phyloP scores from a whole-genome alignment of 495 filamentous ascomycete species.

The Daldinia bambusicola region DNA sequence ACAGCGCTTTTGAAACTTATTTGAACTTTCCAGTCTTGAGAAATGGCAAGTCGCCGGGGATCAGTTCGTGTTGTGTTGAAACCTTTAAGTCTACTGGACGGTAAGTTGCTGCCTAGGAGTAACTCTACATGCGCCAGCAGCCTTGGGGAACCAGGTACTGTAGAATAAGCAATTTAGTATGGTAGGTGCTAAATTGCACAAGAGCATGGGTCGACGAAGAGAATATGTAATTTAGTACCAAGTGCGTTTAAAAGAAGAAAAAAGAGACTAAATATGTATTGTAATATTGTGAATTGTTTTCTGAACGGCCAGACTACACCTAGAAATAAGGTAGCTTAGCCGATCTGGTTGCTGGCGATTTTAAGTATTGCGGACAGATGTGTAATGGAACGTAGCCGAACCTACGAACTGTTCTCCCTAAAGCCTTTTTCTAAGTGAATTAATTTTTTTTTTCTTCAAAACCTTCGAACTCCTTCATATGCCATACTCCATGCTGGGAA shows the following conservation, averaged over 20 bases:
- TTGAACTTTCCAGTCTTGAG: too few species aligned
- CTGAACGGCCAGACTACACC: not conserved
- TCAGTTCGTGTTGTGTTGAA: too few species aligned
- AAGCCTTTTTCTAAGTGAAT: not conserved
- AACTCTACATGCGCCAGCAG: too few species aligned
- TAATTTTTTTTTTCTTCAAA: slow-evolving; percentile 4
- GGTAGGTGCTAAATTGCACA: not conserved
- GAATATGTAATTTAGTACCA: not conserved
- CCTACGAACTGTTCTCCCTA: too few species aligned
- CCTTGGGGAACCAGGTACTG: too few species aligned
- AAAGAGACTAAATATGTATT: not conserved
- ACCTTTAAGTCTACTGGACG: too few species aligned
- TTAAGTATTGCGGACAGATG: not conserved
- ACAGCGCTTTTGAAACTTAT: not conserved
- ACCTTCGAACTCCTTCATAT: not conserved
- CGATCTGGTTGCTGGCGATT: not conserved
- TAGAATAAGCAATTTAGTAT: too few species aligned
- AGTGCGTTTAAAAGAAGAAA: not conserved
- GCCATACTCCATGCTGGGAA: slow-evolving; percentile 15
- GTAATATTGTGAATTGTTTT: not conserved
- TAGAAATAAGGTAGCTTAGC: not conserved
- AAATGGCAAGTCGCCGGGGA: too few species aligned
- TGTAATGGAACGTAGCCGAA: too few species aligned
- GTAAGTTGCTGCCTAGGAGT: too few species aligned
- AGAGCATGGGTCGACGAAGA: not conserved